These are phyloP conservation scores for Spiromastix sp. DNA, from an alignment of 2,329 filamentous ascomycete species.

Conservation along the genomic window DNA sequence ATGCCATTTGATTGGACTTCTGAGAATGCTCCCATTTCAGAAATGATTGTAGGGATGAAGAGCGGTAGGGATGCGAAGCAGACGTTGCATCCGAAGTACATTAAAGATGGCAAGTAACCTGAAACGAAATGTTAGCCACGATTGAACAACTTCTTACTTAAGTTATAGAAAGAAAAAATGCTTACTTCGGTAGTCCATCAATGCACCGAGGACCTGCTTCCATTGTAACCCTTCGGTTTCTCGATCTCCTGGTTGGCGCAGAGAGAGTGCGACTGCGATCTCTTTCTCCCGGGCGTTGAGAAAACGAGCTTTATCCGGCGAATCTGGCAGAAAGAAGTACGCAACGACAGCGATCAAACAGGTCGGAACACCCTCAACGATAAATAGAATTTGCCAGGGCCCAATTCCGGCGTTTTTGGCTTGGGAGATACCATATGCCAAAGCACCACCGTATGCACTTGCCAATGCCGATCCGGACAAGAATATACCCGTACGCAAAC, in stretches of 20 bases:
- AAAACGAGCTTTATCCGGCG: constrained; percentile 28
- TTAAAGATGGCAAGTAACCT: constrained; percentile 12
- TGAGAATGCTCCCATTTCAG: constrained; percentile 26
- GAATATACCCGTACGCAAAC: constrained; percentile 39
- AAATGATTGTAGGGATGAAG: constrained; percentile 24
- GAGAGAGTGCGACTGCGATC: constrained; percentile 15
- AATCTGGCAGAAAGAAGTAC: constrained; percentile 34
- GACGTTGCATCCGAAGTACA: constrained; percentile 22
- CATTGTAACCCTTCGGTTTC: constrained; percentile 13
- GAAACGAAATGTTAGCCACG: too few relatives aligned
- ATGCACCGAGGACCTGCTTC: constrained; percentile 10
- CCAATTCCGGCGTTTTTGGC: constrained; percentile 17
- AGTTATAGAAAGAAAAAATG: not conserved
- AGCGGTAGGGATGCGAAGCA: constrained; percentile 22
- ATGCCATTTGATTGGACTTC: constrained; percentile 27
- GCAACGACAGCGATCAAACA: constrained; percentile 27
- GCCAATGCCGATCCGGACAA: constrained; percentile 25
- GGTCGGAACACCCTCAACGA: constrained; percentile 35
- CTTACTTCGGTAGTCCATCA: constrained; percentile 11
- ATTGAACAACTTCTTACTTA: not conserved
- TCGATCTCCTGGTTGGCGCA: constrained; percentile 15
- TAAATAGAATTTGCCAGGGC: constrained; percentile 35
- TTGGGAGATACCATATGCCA: constrained; percentile 25
- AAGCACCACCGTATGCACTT: constrained; percentile 27
- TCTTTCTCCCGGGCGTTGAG: constrained; percentile 30